Evolutionary conservation across 169 alveolate genomes (phyloP), one percentile per base, ranked within the genome.

Genomic region (Eimeria falciformis): DNA sequence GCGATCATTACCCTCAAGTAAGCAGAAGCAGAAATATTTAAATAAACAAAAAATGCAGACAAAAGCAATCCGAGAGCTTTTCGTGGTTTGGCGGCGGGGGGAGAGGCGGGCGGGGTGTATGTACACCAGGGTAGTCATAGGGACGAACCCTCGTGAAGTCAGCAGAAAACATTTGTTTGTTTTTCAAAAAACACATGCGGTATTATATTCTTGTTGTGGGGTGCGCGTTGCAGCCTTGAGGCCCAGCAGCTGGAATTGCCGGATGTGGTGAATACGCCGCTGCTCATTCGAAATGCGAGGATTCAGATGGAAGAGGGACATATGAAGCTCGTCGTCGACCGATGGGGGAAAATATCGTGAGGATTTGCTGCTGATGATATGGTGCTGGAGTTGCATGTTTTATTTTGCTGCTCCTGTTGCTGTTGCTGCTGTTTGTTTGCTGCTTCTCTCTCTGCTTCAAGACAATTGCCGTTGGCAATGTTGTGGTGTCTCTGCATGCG

Each of bases 261-360:
- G 33, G 93, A 88, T 68, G 81, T 65, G 7, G 93, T 58, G 65
- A 79, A 79, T 45, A 69, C 78, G 23, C 87, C 88, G 46, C 88
- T 88, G 29, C 81, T 88, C 40, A 88, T 88, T 27, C 69, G 93
- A 79, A 88, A 88, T 27, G 93, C 84, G 53, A 29, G 43, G 21
- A 65, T 88, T 46, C 17, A 53, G 47, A 88, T 88, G 93, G 93
- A 88, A 45, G 81, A 71, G 29, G 93, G 93, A 2, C 93, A 88
- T 55, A 88, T 88, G 93, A 73, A 78, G 37, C 87, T 88, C 47
- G 88, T 78, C 65, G 93, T 88, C 2, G 93, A 88, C 53, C 65
- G 69, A 47, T 88, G 93, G 93, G 93, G 93, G 29, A 88, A 88
- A 45, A 73, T 88, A 23, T 69, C 71, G 93, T 88, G 73, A 29